Conservation (phyloP, 2,329 filamentous ascomycete genomes). For the Cercospora zeae-maydis region DNA sequence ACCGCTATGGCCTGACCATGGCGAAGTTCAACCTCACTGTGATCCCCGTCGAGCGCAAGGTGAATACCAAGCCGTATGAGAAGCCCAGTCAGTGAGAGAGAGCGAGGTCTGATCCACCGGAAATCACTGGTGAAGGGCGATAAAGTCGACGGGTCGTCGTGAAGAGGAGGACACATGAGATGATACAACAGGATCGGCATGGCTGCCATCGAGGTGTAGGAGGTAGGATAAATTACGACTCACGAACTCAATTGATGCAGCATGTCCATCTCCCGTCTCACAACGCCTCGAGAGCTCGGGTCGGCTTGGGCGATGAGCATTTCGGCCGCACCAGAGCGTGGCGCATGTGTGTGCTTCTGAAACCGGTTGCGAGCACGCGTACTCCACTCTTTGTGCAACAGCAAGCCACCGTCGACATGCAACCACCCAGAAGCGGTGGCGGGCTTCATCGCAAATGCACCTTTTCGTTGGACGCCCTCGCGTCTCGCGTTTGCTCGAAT, state of each 20-base stretch:
- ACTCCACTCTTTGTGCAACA: slow-evolving; percentile 10
- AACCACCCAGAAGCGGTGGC: not conserved
- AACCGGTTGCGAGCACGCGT: slow-evolving; percentile 9
- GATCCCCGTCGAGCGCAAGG: slow-evolving; percentile 39
- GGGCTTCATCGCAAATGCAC: not conserved
- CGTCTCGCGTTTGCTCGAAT: not conserved
- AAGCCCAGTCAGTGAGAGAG: slow-evolving; percentile 6
- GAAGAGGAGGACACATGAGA: not conserved
- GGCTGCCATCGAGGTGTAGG: not conserved
- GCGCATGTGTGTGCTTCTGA: slow-evolving; percentile 1
- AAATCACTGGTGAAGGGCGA: not conserved
- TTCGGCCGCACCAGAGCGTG: not conserved
- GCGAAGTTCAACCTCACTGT: slow-evolving; percentile 43
- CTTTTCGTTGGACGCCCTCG: not conserved
- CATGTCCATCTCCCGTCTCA: not conserved
- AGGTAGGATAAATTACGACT: not conserved
- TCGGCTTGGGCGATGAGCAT: not conserved
- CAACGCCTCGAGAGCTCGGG: not conserved
- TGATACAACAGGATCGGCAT: not conserved
- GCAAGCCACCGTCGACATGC: slow-evolving; percentile 4
- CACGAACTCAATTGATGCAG: not conserved
- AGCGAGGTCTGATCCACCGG: not conserved
- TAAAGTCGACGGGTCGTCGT: too few relatives aligned
- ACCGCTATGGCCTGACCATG: slow-evolving; percentile 42
- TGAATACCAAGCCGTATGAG: slow-evolving; percentile 34